Evolutionary conservation across 257 asterid genomes (phyloP).

Genomic region (Nicotiana tabacum): DNA sequence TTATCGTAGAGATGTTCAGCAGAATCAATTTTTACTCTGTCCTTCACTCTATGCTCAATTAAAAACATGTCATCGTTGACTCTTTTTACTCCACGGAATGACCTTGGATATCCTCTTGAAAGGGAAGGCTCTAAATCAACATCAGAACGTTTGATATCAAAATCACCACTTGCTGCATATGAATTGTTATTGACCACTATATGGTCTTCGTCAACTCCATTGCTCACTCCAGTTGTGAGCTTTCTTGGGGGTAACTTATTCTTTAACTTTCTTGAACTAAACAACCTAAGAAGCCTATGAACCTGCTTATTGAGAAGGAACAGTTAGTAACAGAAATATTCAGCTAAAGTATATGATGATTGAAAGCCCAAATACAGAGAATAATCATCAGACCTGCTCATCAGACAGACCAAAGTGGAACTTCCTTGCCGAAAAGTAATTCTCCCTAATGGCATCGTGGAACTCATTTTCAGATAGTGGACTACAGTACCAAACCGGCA

Average conservation of each 20-base stretch:
- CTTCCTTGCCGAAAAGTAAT: slow-evolving; percentile 57
- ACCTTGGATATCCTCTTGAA: slow-evolving; percentile 22
- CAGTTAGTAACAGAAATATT: slow-evolving; percentile 8
- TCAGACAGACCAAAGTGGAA: slow-evolving; percentile 67
- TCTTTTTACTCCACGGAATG: slow-evolving; percentile 22
- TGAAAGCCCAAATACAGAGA: slow-evolving; percentile 13
- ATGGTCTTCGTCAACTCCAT: slow-evolving; percentile 29
- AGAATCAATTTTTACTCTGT: slow-evolving; percentile 24
- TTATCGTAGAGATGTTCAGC: slow-evolving; percentile 8
- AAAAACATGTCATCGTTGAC: slow-evolving; percentile 16
- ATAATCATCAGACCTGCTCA: slow-evolving; percentile 50
- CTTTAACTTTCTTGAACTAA: slow-evolving; percentile 47
- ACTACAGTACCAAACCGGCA: slow-evolving; percentile 55
- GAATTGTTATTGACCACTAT: slow-evolving; percentile 22
- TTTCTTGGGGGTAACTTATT: slow-evolving; percentile 23
- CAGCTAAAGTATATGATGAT: slow-evolving; percentile 13
- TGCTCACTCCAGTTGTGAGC: slow-evolving; percentile 13
- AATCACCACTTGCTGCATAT: slow-evolving; percentile 19
- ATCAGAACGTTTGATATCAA: slow-evolving; percentile 17
- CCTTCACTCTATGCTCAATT: slow-evolving; percentile 23
- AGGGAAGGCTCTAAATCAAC: slow-evolving; percentile 19
- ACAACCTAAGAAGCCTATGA: slow-evolving; percentile 51
- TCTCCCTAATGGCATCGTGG: slow-evolving; percentile 55
- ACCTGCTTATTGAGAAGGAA: slow-evolving; percentile 35
- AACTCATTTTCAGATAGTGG: slow-evolving; percentile 74